phyloP scores from a whole-genome alignment of 1,284 basidiomycete genomes.

The Cryptococcus wingfieldii region DNA sequence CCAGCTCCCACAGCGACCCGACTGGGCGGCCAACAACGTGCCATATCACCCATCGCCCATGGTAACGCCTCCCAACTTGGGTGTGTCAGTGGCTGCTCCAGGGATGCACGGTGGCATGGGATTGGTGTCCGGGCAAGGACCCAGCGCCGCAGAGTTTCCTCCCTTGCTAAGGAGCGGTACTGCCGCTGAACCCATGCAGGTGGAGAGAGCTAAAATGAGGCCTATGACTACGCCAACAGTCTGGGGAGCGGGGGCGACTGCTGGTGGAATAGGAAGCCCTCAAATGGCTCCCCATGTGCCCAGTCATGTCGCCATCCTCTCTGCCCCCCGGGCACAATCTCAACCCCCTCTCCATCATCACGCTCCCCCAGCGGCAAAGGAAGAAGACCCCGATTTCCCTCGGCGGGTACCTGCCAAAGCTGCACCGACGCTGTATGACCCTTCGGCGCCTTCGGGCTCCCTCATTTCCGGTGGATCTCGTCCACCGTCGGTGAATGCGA shows the following conservation, averaged over 20 bases:
- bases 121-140: neutral
- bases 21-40: constrained; percentile 46
- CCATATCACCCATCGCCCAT: constrained; percentile 41
- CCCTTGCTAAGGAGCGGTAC: constrained; percentile 28
- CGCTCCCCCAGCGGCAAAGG: neutral
- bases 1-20: constrained; percentile 41
- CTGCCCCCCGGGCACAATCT: neutral
- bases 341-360: neutral
- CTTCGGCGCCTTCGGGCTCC: constrained; percentile 17
- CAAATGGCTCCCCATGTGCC: neutral
- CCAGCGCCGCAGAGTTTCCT: constrained; percentile 35
- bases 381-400: constrained; percentile 38
- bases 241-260: constrained; percentile 27
- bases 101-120: neutral
- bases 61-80: constrained; percentile 3
- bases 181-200: constrained; percentile 43
- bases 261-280: neutral
- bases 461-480: neutral
- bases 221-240: constrained; percentile 18
- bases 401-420: constrained; percentile 23
- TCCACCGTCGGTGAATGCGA: neutral
- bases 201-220: constrained; percentile 34
- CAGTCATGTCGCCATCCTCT: constrained; percentile 5
- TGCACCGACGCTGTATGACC: constrained; percentile 31
- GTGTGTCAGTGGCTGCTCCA: neutral